Conservation (phyloP, 345 rosid genomes). For the Euphorbia tirucalli region DNA sequence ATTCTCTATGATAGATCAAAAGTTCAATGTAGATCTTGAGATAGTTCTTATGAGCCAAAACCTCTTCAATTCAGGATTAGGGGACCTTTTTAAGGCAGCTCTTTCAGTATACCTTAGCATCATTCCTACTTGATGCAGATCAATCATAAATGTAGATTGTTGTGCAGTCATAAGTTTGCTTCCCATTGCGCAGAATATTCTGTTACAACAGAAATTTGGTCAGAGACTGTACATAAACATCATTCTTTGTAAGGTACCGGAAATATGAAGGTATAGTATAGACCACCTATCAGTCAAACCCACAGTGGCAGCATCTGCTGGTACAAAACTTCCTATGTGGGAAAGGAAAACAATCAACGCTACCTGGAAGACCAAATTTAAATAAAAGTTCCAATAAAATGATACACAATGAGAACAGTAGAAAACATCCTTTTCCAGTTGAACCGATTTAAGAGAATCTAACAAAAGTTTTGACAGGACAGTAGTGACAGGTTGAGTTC, state of each 20-base stretch:
- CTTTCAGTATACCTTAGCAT: slow-evolving; percentile 65
- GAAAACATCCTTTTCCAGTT: not conserved
- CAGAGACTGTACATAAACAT: slow-evolving; percentile 7
- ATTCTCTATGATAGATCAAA: too few relatives aligned
- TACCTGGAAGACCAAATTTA: slow-evolving; percentile 50
- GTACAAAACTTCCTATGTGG: too few relatives aligned
- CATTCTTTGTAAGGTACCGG: slow-evolving; percentile 18
- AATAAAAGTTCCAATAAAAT: slow-evolving; percentile 1
- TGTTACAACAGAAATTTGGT: slow-evolving; percentile 29
- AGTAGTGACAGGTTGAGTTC: not conserved
- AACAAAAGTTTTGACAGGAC: not conserved
- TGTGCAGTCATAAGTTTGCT: too few relatives aligned
- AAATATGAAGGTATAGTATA: slow-evolving; percentile 17
- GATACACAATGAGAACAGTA: slow-evolving; percentile 5
- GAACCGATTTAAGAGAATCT: too few relatives aligned
- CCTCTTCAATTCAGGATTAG: not conserved
- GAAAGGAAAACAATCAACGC: slow-evolving; percentile 93
- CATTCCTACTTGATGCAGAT: slow-evolving; percentile 97
- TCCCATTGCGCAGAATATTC: too few relatives aligned
- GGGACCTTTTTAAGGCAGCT: slow-evolving; percentile 1
- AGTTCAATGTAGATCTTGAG: too few relatives aligned
- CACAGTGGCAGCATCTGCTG: too few relatives aligned
- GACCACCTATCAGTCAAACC: slow-evolving; percentile 98
- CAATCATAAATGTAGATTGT: slow-evolving; percentile 95
- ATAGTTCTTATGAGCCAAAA: too few relatives aligned